Evolutionary conservation across 352 stramenopile species (phyloP).

Genomic region (Pythium brassicae): DNA sequence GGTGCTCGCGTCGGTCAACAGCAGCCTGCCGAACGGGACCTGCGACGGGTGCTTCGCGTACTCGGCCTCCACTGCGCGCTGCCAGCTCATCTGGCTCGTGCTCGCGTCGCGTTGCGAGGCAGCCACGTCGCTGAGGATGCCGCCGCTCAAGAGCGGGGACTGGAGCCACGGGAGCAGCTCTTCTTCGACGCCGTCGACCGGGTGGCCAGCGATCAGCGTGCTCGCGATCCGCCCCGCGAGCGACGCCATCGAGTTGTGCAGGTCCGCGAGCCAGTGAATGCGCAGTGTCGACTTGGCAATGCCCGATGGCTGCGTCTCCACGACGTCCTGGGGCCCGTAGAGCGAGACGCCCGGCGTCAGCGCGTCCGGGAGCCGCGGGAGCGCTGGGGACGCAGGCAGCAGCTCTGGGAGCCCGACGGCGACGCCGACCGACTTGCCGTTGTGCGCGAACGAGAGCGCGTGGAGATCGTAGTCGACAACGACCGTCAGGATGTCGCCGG

Average conservation of each 20-base stretch:
- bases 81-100: slow-evolving; percentile 5
- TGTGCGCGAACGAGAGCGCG: slow-evolving; percentile 67
- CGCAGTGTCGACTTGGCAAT: slow-evolving; percentile 73
- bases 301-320: slow-evolving; percentile 66
- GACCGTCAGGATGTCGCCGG: slow-evolving; percentile 73
- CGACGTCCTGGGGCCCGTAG: slow-evolving; percentile 64
- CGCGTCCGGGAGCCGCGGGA: slow-evolving; percentile 32
- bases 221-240: slow-evolving; percentile 61
- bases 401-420: slow-evolving; percentile 47
- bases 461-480: slow-evolving; percentile 73
- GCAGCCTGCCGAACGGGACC: slow-evolving; percentile 2
- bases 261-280: slow-evolving; percentile 81
- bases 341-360: slow-evolving; percentile 59
- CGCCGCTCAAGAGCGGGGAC: slow-evolving; percentile 74
- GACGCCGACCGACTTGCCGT: slow-evolving; percentile 52
- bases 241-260: slow-evolving; percentile 71
- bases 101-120: slow-evolving; percentile 1
- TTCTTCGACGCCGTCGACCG: slow-evolving; percentile 74
- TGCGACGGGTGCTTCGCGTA: slow-evolving; percentile 12
- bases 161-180: slow-evolving; percentile 82
- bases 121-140: slow-evolving; percentile 22
- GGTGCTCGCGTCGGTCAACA: slow-evolving; percentile 1
- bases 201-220: slow-evolving; percentile 72
- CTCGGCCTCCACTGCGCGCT: slow-evolving; percentile 9
- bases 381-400: slow-evolving; percentile 20